phyloP scores from a whole-genome alignment of 805 yeast species.

The Metschnikowia gelsemii region DNA sequence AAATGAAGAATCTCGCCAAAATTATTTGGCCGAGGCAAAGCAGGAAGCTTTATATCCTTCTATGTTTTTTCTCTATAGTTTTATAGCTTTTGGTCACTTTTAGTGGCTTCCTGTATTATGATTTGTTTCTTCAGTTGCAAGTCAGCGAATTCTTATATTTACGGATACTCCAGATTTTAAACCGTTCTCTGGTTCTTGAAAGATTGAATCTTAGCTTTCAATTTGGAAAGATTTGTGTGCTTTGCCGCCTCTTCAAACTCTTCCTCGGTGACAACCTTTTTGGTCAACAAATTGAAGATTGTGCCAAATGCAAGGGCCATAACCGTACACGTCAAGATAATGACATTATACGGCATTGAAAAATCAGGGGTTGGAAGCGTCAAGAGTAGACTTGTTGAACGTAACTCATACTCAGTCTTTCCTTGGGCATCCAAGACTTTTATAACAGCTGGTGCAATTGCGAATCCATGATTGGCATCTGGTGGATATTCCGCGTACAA shows the following conservation, averaged over 20 bases:
- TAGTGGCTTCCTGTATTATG: too few species aligned
- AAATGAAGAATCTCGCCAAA: too few species aligned
- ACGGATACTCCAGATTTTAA: not conserved
- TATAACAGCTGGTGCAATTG: conserved; percentile 85
- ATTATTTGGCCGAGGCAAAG: too few species aligned
- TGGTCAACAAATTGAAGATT: conserved; percentile 71
- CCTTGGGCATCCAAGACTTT: conserved; percentile 44
- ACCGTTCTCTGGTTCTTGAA: conserved; percentile 6
- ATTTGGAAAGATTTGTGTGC: conserved; percentile 10
- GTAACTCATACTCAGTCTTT: conserved; percentile 44
- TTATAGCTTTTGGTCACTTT: too few species aligned
- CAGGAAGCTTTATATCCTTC: too few species aligned
- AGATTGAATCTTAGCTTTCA: conserved; percentile 14
- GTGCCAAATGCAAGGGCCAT: conserved; percentile 92
- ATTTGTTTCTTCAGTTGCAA: too few species aligned
- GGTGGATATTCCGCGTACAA: conserved; percentile 96
- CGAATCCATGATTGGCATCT: conserved; percentile 97
- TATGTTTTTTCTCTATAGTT: too few species aligned
- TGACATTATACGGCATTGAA: conserved; percentile 97
- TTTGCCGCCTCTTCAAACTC: conserved; percentile 48
- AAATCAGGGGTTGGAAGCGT: conserved; percentile 96
- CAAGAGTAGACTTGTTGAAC: conserved; percentile 85
- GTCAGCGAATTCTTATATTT: too few species aligned
- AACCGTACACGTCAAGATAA: conserved; percentile 87
- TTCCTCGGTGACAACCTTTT: conserved; percentile 71